Percentiles rank a stretch among this genome's conserved stretches.
phyloP scores from a whole-genome alignment of 2,329 filamentous ascomycete species.

The Alternaria sp. region DNA sequence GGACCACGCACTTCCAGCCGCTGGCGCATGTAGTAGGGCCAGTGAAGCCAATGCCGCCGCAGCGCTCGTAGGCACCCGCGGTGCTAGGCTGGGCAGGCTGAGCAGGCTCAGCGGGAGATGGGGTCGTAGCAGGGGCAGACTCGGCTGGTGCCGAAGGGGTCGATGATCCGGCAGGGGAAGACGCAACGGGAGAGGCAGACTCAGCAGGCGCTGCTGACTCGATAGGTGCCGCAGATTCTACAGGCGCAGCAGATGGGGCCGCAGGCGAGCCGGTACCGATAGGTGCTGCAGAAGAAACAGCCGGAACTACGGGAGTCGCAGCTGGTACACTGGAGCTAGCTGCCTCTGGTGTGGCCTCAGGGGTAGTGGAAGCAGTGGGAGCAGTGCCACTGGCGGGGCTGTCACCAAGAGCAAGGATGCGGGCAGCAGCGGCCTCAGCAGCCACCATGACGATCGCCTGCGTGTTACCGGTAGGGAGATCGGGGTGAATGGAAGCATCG shows the following conservation, averaged over 20 bases:
- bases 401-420: conserved; percentile 57
- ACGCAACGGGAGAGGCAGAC: conserved; percentile 6
- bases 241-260: conserved; percentile 17
- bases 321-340: conserved; percentile 9
- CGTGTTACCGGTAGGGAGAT: conserved; percentile 74
- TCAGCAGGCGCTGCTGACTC: conserved; percentile 12
- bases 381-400: conserved; percentile 25
- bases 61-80: conserved; percentile 50
- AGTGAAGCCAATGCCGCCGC: conserved; percentile 54
- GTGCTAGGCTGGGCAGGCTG: neutral
- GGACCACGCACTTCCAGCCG: conserved; percentile 51
- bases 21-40: conserved; percentile 52
- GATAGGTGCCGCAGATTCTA: conserved; percentile 11
- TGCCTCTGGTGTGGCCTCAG: conserved; percentile 8
- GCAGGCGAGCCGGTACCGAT: conserved; percentile 3
- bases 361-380: conserved; percentile 3
- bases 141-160: conserved; percentile 10
- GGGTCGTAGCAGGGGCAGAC: conserved; percentile 3
- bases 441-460: conserved; percentile 71
- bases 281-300: conserved; percentile 9
- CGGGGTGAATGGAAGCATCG: conserved; percentile 66
- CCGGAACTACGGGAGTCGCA: neutral
- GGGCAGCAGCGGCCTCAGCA: conserved; percentile 68
- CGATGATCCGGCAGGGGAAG: neutral
- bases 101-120: neutral